Percentiles rank a stretch among this genome's conserved stretches.
phyloP scores from a whole-genome alignment of 2,329 filamentous ascomycete species.

The Colletotrichum sp. region DNA sequence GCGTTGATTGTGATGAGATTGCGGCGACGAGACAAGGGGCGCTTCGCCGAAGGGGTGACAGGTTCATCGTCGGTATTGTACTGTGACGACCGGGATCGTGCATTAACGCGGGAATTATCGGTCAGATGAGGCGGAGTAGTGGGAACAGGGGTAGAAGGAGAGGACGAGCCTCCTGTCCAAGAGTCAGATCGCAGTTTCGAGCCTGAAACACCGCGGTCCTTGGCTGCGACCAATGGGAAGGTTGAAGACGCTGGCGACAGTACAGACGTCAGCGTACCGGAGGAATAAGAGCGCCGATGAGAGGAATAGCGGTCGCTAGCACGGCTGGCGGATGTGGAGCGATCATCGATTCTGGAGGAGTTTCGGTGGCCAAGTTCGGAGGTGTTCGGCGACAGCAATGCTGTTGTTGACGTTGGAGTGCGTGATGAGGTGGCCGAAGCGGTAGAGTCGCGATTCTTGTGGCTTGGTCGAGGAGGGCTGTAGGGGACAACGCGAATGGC shows the following conservation, averaged over 20 bases:
- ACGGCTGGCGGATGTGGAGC: not conserved
- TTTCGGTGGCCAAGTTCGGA: not conserved
- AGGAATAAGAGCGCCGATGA: conserved; percentile 27
- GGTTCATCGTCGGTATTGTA: conserved; percentile 20
- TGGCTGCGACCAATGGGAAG: conserved; percentile 41
- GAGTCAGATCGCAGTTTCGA: conserved; percentile 43
- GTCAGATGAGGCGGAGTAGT: conserved; percentile 41
- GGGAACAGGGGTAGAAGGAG: conserved; percentile 40
- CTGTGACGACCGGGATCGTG: conserved; percentile 29
- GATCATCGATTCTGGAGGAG: conserved; percentile 5
- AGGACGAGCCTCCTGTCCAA: conserved; percentile 32
- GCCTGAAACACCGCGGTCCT: conserved; percentile 50
- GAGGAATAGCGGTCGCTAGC: conserved; percentile 7
- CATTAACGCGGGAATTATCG: conserved; percentile 44
- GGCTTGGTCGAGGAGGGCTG: conserved; percentile 45
- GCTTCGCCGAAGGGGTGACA: conserved; percentile 27
- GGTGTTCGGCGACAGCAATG: conserved; percentile 5
- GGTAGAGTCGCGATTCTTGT: conserved; percentile 16
- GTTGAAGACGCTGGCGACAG: conserved; percentile 18
- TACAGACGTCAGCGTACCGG: conserved; percentile 23
- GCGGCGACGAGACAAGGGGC: conserved; percentile 43
- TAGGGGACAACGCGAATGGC: conserved; percentile 56
- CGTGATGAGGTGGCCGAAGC: conserved; percentile 22
- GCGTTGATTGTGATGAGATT: conserved; percentile 57
- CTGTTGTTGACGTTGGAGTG: conserved; percentile 10